These are phyloP conservation scores for Vaccinium myrtillus DNA, from an alignment of 148 eudicot species.

Conservation along the genomic window DNA sequence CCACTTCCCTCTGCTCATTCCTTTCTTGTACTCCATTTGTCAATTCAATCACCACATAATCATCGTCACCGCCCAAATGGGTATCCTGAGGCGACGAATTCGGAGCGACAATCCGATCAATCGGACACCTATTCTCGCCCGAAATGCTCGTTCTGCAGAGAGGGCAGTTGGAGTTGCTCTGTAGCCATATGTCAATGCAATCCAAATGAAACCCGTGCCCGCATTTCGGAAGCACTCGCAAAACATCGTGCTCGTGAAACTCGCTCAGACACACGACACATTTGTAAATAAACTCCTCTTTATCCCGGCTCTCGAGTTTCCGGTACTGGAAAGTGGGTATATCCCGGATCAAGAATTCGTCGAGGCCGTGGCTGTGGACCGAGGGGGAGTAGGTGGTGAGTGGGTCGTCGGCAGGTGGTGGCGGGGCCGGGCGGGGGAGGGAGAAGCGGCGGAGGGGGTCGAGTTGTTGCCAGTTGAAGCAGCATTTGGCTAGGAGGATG, in stretches of 20 bases:
- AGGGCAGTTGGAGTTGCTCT: conserved; percentile 78
- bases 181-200: conserved; percentile 84
- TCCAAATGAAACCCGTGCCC: conserved; percentile 73
- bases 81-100: conserved; percentile 5
- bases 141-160: conserved; percentile 77
- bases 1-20: background rate
- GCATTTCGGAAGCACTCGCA: conserved; percentile 64
- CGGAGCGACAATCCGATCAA: conserved; percentile 14
- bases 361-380: conserved; percentile 49
- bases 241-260: conserved; percentile 58
- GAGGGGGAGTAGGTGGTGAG: conserved; percentile 53
- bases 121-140: conserved; percentile 38
- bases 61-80: background rate
- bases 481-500: conserved; percentile 65
- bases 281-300: conserved; percentile 34
- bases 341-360: conserved; percentile 60
- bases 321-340: conserved; percentile 65
- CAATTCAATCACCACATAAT: background rate
- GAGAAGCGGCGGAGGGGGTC: conserved; percentile 55
- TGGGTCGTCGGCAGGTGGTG: conserved; percentile 25
- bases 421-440: conserved; percentile 9
- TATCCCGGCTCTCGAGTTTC: conserved; percentile 13
- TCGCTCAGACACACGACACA: conserved; percentile 76
- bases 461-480: conserved; percentile 58
- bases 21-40: background rate